Base-by-base conservation (phyloP, 1,284 basidiomycete species). In the Rhodotorula sp. region DNA sequence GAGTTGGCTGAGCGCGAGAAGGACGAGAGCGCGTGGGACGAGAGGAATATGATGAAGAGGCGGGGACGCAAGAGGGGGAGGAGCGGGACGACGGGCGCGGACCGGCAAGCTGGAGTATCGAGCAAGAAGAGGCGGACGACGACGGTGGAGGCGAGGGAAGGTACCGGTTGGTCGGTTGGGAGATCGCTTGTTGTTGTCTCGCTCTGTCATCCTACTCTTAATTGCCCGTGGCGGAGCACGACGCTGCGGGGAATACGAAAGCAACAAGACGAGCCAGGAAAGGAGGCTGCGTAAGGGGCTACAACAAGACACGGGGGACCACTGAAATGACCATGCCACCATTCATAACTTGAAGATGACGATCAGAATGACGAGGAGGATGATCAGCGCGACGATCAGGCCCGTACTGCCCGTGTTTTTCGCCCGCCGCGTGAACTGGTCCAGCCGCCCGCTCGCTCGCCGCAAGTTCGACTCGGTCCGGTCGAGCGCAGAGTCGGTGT, bases 401-500 rank as follows among this genome's bases (percentile, higher is more conserved):
- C 73, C 68, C 9, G 73, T 71, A 19, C 61, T 67, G 17, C 73
- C 70, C 30, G 75, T 73, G 19, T 74, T 63, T n/a, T 64, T 58
- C 17, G 76, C 73, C 36, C 69, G 71, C 27, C 59, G 60, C 17
- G 68, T 69, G 34, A 76, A 76, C 30, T 67, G 67, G 49, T 77
- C 71, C 10, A 77, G 56, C 34, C 70, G 65, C 22, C 66, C 61
- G 49, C 66, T 68, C 10, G 76, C 76, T 13, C 77, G 59, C 10
- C 74, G 58, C 32, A 77, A 53, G 34, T 71, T 66, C n/a, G 62
- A 62, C 22, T 70, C 67, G 4, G 77, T 77, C 19, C 76, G 66
- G 51, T 77, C 74, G 20, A 77, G 51, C 7, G 76, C 77, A 20
- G 62, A 62, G 62, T 77, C 77, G 8, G 77, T 77, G 47, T 77